Evolutionary conservation across 495 filamentous ascomycete species (phyloP), one percentile per base, ranked within the genome.

Genomic region (Clavariopsis aquatica): DNA sequence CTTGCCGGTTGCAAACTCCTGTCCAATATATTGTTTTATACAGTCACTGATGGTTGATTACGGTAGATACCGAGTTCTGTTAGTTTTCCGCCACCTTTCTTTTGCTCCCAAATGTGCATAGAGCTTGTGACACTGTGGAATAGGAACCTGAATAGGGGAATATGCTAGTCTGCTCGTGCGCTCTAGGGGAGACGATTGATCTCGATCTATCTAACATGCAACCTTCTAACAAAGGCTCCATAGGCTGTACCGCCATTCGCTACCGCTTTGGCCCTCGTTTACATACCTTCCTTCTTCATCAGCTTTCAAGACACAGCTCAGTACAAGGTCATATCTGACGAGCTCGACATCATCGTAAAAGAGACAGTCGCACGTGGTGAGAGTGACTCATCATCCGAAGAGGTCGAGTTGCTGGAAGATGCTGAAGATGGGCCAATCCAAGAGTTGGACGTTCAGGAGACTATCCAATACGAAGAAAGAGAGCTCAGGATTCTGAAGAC

Each of bases 231-330:
- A 22, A 52, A 15, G 0, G 22, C 31, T 20, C 17, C 20, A 23
- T 47, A 70, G 68, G 64, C 61, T 38, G 68, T 70, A 8, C 84
- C 88, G 28, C 83, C 85, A 1, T 71, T 87, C 1, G 81, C 95
- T 55, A 85, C 89, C 64, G 84, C 90, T 1, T 77, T 88, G 0
- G 83, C 91, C 49, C 87, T 83, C 2, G 73, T 95, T 46, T 96
- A 96, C 72, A 60, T 89, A 0, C 79, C 90, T 0, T 82, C 87
- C 1, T 87, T 93, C 66, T 69, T 89, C 38, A 77, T 81, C 43
- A 80, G 78, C 57, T 84, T 84, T 69, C 71, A 81, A 17, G 79
- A 80, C 1, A 84, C 84, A 55, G 76, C 85, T 6, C 80, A 81
- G 53, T 87, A 85, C 70, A 78, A 84, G 27, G 69, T 89, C 12